A percentile compares a stretch with the other conserved stretches of the same genome.
Evolutionary conservation across 352 stramenopile species (phyloP).

Genomic region (Globisporangium megalacanthum): DNA sequence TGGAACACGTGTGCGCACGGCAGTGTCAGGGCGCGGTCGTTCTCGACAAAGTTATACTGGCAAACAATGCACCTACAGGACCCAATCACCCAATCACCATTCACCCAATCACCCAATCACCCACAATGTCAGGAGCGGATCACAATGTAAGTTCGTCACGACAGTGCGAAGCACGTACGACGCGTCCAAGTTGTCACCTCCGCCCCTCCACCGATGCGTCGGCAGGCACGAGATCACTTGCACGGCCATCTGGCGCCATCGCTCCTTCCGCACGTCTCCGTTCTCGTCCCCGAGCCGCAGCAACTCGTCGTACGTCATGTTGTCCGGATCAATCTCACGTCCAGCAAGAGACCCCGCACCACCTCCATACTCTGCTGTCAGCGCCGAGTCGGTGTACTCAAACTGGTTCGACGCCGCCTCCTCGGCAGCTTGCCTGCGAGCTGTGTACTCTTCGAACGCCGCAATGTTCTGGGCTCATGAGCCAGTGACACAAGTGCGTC

Average conservation of each 20-base stretch:
- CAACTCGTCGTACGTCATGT: constrained; percentile 80
- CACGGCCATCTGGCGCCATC: constrained; percentile 54
- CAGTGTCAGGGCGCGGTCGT: constrained; percentile 58
- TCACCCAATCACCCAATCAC: background rate
- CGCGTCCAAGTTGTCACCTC: constrained; percentile 29
- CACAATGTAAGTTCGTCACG: no score
- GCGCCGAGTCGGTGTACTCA: constrained; percentile 1
- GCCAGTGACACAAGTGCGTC: background rate
- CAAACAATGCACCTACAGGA: constrained; percentile 59
- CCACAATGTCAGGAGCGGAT: background rate
- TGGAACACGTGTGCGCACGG: constrained; percentile 77
- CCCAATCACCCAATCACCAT: no score
- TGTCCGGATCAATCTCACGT: constrained; percentile 58
- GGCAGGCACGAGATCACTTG: constrained; percentile 61
- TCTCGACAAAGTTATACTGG: constrained; percentile 52
- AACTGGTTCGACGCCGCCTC: constrained; percentile 9
- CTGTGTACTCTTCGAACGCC: constrained; percentile 57
- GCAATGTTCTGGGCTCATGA: constrained; percentile 47
- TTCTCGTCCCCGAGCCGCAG: constrained; percentile 61
- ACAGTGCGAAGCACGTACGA: constrained; percentile 35
- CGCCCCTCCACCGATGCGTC: constrained; percentile 45
- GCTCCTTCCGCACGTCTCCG: constrained; percentile 72
- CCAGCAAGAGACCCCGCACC: background rate
- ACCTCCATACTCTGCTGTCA: background rate
- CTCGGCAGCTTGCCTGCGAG: constrained; percentile 18